Conservation (phyloP, 2,329 filamentous ascomycete genomes). For the Arthrocladium fulminans region DNA sequence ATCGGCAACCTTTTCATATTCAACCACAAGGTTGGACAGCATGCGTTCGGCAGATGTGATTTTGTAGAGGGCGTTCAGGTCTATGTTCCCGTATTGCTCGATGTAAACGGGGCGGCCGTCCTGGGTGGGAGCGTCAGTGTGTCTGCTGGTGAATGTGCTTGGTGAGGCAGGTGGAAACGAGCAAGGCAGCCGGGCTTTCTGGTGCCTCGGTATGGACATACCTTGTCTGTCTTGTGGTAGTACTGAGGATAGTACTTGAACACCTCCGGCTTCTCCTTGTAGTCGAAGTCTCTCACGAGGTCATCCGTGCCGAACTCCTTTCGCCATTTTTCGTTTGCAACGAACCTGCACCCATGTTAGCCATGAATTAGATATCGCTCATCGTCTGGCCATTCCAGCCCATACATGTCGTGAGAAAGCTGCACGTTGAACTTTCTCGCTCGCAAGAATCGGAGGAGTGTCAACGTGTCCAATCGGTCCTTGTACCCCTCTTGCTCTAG, state of each 20-base stretch:
- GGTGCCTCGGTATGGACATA: conserved; percentile 25
- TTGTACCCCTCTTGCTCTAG: conserved; percentile 77
- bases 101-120: conserved; percentile 97
- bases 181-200: background rate
- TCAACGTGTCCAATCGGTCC: conserved; percentile 83
- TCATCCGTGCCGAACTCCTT: conserved; percentile 77
- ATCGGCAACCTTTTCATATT: conserved; percentile 94
- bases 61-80: conserved; percentile 81
- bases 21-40: conserved; percentile 89
- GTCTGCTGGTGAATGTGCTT: too few species aligned
- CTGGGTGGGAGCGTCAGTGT: conserved; percentile 36
- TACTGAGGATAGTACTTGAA: conserved; percentile 95
- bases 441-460: conserved; percentile 80
- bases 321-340: conserved; percentile 85
- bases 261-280: conserved; percentile 73
- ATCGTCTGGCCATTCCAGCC: conserved; percentile 13
- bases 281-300: conserved; percentile 71
- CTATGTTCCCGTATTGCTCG: conserved; percentile 88
- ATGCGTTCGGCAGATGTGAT: conserved; percentile 90
- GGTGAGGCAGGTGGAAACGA: too few species aligned
- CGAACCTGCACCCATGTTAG: conserved; percentile 55
- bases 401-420: conserved; percentile 78
- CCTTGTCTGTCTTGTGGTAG: conserved; percentile 73
- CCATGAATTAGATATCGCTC: conserved; percentile 24
- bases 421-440: conserved; percentile 91